Evolutionary conservation across 1,284 basidiomycete genomes (phyloP).

Genomic region (Marasmius fiardii): DNA sequence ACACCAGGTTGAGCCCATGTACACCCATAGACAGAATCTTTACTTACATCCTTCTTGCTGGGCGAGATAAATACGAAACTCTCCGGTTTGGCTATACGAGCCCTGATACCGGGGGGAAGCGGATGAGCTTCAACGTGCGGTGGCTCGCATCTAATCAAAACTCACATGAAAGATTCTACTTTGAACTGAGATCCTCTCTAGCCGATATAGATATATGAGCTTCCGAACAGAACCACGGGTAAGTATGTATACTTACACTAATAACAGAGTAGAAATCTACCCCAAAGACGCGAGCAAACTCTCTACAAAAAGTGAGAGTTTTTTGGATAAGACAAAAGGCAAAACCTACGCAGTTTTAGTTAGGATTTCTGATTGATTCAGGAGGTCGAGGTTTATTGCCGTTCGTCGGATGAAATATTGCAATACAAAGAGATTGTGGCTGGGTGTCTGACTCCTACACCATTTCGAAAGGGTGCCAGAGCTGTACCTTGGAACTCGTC

Average conservation of each 20-base stretch:
- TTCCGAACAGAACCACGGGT: not conserved
- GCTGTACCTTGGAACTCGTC: conserved; percentile 76
- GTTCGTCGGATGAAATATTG: conserved; percentile 65
- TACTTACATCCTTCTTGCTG: conserved; percentile 73
- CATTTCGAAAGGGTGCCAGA: conserved; percentile 67
- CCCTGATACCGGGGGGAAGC: not conserved
- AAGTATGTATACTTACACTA: conserved; percentile 31
- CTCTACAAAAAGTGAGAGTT: conserved; percentile 43
- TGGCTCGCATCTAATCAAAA: not conserved
- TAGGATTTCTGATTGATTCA: conserved; percentile 78
- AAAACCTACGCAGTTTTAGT: conserved; percentile 81
- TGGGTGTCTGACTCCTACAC: conserved; percentile 61
- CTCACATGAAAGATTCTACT: conserved; percentile 95
- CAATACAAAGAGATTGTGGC: conserved; percentile 54
- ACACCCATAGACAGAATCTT: not conserved
- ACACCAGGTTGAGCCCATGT: not conserved
- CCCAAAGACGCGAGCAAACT: conserved; percentile 95
- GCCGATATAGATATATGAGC: not conserved
- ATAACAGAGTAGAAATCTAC: conserved; percentile 97
- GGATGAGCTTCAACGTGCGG: too few species aligned
- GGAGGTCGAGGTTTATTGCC: conserved; percentile 68
- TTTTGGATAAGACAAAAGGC: not conserved
- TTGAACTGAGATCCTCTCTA: conserved; percentile 93
- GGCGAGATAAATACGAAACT: conserved; percentile 88
- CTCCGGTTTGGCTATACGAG: conserved; percentile 97